Evolutionary conservation across 495 filamentous ascomycete genomes (phyloP), one percentile per base, ranked within the genome.

Genomic region (Penicillium cataractarum): DNA sequence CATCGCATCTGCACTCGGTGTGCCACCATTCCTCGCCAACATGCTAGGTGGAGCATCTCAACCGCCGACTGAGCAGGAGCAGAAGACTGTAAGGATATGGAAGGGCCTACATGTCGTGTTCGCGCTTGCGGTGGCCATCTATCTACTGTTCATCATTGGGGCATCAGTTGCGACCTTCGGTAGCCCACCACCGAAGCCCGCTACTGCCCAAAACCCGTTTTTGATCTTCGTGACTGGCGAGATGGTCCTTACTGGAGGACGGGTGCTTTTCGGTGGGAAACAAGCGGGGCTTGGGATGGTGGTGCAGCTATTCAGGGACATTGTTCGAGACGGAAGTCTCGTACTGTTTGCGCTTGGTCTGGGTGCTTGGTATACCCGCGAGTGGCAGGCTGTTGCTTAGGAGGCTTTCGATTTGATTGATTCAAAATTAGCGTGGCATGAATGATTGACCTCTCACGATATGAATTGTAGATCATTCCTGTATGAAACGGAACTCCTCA

Each of bases 151-250:
- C 13, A 58, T 78, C 15, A 69, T 80, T 12, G 71, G 73, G 9
- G 55, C 73, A 8, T 75, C 80, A 6, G 72, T 81, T 49, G 60
- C 74, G 29, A 68, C 71, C 46, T 82, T 75, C 29, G 80, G 80
- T 2, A 74, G 53, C 78, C 84, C 52, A 56, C 90, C 52, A 77
- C 82, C 63, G 80, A 89, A 50, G 75, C 89, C 52, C 87, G 93
- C 80, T 79, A 84, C 64, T 82, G 91, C 58, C 74, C 83, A 71
- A 79, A 84, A 82, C 49, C 81, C 84, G 24, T 97, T 95, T 76
- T 86, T 89, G 66, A 84, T 89, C 57, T 97, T 97, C 70, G 87
- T 90, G 22, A 92, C 92, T 3, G 90, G 86, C 12, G 91, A 97
- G 79, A 73, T 93, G 57, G 63, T 93, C 32, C 71, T 97, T 65